phyloP scores from a whole-genome alignment of 805 yeast species.

The Pichia scutulata region DNA sequence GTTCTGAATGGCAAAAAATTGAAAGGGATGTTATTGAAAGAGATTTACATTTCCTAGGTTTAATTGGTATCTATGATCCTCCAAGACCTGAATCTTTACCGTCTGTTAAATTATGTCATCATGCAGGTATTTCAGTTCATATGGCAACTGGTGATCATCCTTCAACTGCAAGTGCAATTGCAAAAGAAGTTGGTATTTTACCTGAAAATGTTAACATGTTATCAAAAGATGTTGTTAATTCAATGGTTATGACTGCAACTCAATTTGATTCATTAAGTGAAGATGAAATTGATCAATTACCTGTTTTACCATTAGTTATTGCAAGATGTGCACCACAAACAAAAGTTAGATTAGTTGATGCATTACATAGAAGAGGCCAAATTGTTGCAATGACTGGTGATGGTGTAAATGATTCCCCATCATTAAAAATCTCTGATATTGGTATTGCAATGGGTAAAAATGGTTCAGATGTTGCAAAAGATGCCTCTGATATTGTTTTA shows the following conservation, averaged over 20 bases:
- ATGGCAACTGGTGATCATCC: constrained; percentile 83
- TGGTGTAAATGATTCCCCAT: constrained; percentile 78
- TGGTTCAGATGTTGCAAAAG: constrained; percentile 82
- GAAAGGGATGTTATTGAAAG: constrained; percentile 43
- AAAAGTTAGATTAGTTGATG: constrained; percentile 75
- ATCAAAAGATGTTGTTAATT: constrained; percentile 44
- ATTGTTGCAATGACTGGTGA: constrained; percentile 80
- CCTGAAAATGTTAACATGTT: constrained; percentile 54
- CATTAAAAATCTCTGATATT: constrained; percentile 67
- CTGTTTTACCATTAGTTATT: constrained; percentile 66
- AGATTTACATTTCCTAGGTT: constrained; percentile 51
- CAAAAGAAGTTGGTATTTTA: constrained; percentile 71
- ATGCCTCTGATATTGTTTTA: constrained; percentile 69
- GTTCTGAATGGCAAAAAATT: constrained; percentile 25
- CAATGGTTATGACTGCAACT: constrained; percentile 70
- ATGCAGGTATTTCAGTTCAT: constrained; percentile 70
- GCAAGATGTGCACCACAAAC: constrained; percentile 83
- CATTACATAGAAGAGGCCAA: constrained; percentile 53
- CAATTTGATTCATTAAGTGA: constrained; percentile 61
- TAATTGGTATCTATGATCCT: constrained; percentile 75
- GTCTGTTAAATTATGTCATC: constrained; percentile 59
- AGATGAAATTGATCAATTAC: constrained; percentile 51
- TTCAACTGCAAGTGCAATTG: constrained; percentile 71
- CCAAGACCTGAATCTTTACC: constrained; percentile 64
- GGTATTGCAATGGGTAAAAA: constrained; percentile 81